Percentiles rank a stretch among this genome's conserved stretches.
phyloP scores from a whole-genome alignment of 805 yeast genomes.

The Hanseniaspora clermontiae region DNA sequence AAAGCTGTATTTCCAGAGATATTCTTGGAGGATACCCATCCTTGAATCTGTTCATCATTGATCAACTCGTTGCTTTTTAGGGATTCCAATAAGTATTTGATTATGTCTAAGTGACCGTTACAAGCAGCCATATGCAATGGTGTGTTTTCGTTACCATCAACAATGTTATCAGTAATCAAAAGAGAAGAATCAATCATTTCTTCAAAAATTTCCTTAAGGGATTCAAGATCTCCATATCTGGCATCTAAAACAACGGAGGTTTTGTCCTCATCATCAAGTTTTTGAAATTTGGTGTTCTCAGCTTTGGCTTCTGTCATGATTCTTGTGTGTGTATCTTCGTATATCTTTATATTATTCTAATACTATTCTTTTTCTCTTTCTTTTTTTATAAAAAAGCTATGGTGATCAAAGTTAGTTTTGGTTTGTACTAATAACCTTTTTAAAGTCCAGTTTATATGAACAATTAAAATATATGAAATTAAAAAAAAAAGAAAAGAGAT shows the following conservation, averaged over 20 bases:
- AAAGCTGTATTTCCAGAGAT: conserved; percentile 85
- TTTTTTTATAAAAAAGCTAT: background rate
- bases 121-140: conserved; percentile 93
- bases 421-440: too few relatives aligned
- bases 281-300: conserved; percentile 17
- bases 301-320: background rate
- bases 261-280: conserved; percentile 57
- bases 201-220: conserved; percentile 54
- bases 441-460: too few relatives aligned
- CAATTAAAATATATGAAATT: background rate
- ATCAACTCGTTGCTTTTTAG: conserved; percentile 26
- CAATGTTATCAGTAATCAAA: conserved; percentile 20
- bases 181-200: conserved; percentile 38
- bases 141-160: conserved; percentile 35
- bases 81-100: conserved; percentile 44
- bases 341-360: background rate
- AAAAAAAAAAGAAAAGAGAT: background rate
- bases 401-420: background rate
- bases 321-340: background rate
- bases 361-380: background rate
- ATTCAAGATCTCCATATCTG: conserved; percentile 75
- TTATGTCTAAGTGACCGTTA: conserved; percentile 70
- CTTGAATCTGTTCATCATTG: conserved; percentile 30
- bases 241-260: conserved; percentile 75
- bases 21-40: conserved; percentile 42